Base-by-base conservation (phyloP, 371 early-diverging fungal genomes). In the Mortierella sp. region DNA sequence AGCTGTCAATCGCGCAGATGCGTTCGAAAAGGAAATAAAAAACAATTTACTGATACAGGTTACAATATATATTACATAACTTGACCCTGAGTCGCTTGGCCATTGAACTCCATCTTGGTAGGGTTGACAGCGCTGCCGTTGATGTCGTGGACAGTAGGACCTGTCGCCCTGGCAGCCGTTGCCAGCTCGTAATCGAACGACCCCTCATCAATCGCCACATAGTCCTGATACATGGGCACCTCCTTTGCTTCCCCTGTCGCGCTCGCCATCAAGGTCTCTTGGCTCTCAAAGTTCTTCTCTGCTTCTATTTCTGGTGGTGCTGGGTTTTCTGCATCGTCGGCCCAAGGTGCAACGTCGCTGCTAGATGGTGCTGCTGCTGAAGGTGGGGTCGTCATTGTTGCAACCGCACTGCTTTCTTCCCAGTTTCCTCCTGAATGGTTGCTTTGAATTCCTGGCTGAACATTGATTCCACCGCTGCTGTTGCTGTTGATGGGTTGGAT, bases 141-240 rank as follows among this genome's bases (percentile, higher is more conserved):
- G 24, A 67, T 54, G 46, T 73, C 55, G 37, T 78, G 55, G 43
- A 69, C 79, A 26, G 53, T 74, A 16, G 79, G 70, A n/a, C 31
- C 74, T 11, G 40, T 46, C 19, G 50, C 13, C 69, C 55, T 37
- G 4, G 79, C 37, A 46, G 79, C 79, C 13, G 43, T 57, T 1
- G 70, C 74, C 37, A 78, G 40, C 40, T 78, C 74, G 4, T 28
- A 55, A 28, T 71, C 75, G 53, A 75, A 80, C 26, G 46, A 72
- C 31, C 51, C 43, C 37, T 61, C 72, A 19, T 75, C 72, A 31
- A 80, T 10, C 8, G 75, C 50, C 50, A 67, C 44, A 31, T n/a
- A 57, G 37, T 43, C 19, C 37, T 5, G 72, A 71, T 5, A 51
- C 3, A 43, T 43, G 14, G 48, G 67, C 10, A 51, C 71, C 24